Evolutionary conservation across 1,139 yeast genomes (phyloP).

Genomic region (Lizanozyma gosingica): DNA sequence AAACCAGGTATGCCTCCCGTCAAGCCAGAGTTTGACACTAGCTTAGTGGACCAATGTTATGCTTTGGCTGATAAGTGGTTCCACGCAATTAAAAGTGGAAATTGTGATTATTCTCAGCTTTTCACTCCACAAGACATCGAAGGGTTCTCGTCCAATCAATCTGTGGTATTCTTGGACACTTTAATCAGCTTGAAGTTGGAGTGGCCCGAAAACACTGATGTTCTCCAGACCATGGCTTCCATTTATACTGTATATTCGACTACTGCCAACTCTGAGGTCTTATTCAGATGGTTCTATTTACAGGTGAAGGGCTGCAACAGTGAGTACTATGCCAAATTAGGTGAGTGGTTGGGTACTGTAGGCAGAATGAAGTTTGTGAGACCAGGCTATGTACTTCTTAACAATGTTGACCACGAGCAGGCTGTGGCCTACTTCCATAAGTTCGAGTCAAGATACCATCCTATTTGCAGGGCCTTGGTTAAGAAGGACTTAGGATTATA

Average conservation of each 20-base stretch:
- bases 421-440: slow-evolving; percentile 60
- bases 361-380: slow-evolving; percentile 95
- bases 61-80: slow-evolving; percentile 61
- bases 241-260: slow-evolving; percentile 36
- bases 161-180: slow-evolving; percentile 69
- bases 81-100: slow-evolving; percentile 15
- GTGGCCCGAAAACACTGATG: slow-evolving; percentile 30
- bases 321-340: slow-evolving; percentile 42
- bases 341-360: slow-evolving; percentile 82
- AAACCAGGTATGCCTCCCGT: slow-evolving; percentile 78
- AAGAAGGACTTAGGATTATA: slow-evolving; percentile 53
- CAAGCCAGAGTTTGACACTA: slow-evolving; percentile 70
- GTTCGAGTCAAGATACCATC: slow-evolving; percentile 61
- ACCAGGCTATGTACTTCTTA: slow-evolving; percentile 67
- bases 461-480: slow-evolving; percentile 75
- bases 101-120: slow-evolving; percentile 6
- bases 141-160: slow-evolving; percentile 63
- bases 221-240: slow-evolving; percentile 32
- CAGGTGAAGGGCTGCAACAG: slow-evolving; percentile 42
- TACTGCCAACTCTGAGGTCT: slow-evolving; percentile 71
- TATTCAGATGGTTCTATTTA: slow-evolving; percentile 68
- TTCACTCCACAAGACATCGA: slow-evolving; percentile 36
- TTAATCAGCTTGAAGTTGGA: slow-evolving; percentile 27
- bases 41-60: slow-evolving; percentile 67
- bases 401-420: slow-evolving; percentile 52